A percentile compares a stretch with the other conserved stretches of the same genome.
These are phyloP conservation scores for Coemansia sp. DNA, from an alignment of 192 early-diverging fungal species.

Conservation along the genomic window DNA sequence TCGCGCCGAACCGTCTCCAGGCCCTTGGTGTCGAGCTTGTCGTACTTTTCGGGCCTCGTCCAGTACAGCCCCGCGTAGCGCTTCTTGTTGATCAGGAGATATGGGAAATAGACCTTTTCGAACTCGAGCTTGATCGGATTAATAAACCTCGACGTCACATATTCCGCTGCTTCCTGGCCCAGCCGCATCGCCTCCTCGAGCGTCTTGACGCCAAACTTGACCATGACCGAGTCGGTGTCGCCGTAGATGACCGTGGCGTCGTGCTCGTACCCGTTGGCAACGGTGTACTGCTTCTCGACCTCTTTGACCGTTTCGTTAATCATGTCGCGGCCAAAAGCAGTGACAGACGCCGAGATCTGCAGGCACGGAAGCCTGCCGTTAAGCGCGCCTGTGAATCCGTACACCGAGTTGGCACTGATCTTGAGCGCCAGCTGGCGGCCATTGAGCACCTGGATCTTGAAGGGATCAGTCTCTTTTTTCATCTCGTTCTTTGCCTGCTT, in stretches of 20 bases:
- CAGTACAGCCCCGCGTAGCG: constrained; percentile 97
- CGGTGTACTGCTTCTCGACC: constrained; percentile 78
- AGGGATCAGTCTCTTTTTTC: constrained; percentile 96
- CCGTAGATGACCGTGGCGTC: constrained; percentile 95
- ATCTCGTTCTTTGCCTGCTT: constrained; percentile 90
- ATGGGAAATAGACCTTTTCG: constrained; percentile 98
- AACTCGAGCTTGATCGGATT: constrained; percentile 98
- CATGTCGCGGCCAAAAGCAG: constrained; percentile 94
- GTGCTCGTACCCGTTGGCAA: constrained; percentile 82
- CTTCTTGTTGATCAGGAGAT: constrained; percentile 97
- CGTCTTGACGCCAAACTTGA: constrained; percentile 84
- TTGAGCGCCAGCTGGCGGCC: constrained; percentile 95
- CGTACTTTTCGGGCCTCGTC: constrained; percentile 89
- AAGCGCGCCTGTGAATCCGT: constrained; percentile 95
- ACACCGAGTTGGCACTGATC: constrained; percentile 95
- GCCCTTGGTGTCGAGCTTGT: constrained; percentile 97
- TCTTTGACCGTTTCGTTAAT: constrained; percentile 83
- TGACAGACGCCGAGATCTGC: constrained; percentile 90
- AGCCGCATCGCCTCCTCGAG: constrained; percentile 85
- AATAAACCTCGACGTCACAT: constrained; percentile 82
- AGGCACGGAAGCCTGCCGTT: constrained; percentile 89
- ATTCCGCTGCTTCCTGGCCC: constrained; percentile 78
- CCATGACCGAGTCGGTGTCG: constrained; percentile 99
- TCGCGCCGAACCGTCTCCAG: constrained; percentile 98
- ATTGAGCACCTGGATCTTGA: constrained; percentile 90